Evolutionary conservation across 371 early-diverging fungal genomes (phyloP).

Genomic region (Rhizopus microsporus): DNA sequence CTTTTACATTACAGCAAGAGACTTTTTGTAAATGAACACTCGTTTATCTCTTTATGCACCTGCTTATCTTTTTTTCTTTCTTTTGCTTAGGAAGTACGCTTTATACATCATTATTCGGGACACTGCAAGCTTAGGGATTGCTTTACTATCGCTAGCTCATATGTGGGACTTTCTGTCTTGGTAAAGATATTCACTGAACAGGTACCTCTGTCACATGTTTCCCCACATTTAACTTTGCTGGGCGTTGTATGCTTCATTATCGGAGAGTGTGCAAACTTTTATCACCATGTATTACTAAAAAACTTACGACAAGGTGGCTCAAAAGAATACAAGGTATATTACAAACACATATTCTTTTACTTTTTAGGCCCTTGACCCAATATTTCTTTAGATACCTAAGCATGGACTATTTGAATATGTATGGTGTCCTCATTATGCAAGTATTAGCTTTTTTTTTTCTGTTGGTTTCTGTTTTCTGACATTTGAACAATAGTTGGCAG

Average conservation of each 20-base stretch:
- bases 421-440: constrained; percentile 55
- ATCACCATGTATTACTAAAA: constrained; percentile 39
- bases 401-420: constrained; percentile 32
- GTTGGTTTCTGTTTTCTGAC: not conserved
- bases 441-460: constrained; percentile 3
- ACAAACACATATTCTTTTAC: not conserved
- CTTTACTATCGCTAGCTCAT: constrained; percentile 23
- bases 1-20: constrained; percentile 37
- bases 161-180: constrained; percentile 16
- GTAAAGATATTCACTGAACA: constrained; percentile 11
- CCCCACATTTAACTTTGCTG: not conserved
- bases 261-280: constrained; percentile 34
- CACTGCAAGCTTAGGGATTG: constrained; percentile 16
- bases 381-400: constrained; percentile 25
- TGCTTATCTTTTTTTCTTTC: not conserved
- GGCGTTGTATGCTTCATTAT: constrained; percentile 25
- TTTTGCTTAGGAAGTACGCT: constrained; percentile 33
- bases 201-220: constrained; percentile 3
- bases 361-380: not conserved
- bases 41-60: not conserved
- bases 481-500: constrained; percentile 25
- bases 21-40: constrained; percentile 25
- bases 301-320: constrained; percentile 21
- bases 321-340: constrained; percentile 32
- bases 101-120: constrained; percentile 42